Evolutionary conservation across 371 early-diverging fungal species (phyloP), one percentile per base, ranked within the genome.

Genomic region (Blakeslea trispora): DNA sequence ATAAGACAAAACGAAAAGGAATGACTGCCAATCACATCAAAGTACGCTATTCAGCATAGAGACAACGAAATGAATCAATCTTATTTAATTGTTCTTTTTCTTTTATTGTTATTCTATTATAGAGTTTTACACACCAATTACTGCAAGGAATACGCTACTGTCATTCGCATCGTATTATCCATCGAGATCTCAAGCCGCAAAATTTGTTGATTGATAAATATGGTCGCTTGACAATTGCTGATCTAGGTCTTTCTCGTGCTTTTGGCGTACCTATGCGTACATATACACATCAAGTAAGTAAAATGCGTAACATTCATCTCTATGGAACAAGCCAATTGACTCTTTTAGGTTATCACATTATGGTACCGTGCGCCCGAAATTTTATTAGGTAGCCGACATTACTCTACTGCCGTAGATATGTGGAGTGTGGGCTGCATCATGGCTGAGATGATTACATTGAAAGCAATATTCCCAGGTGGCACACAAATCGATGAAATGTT

Each of bases 321-420:
- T 21, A 11, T 50, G 1, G 15, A 19, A 21, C n/a, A 35, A 8
- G 34, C 17, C 19, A 14, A 45, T 52, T 21, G 13, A 28, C 37
- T 4, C 5, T 14, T 23, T 19, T 32, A 85, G 82, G 95, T 99
- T 6, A 96, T 99, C 19, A 99, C 99, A 10, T 78, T 96, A 21
- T 96, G 97, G 97, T 99, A 99, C 70, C 84, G 99, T 50, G 82
- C 98, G 7, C 99, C 99, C 7, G 99, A 99, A 74, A 90, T 99
- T 45, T 72, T 99, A 39, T 76, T 97, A 60, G 99, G 98, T 4
- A 81, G 84, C 14, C 86, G 84, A 47, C 87, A 92, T 57, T 99
- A 99, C 72, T 86, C 91, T 6, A 93, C 89, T 9, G 90, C 89
- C 5, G 88, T 99, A 43, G 99, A 99, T 75, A 95, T 99, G 80